phyloP scores from a whole-genome alignment of 2,329 filamentous ascomycete species.

The Xylaria sp. region DNA sequence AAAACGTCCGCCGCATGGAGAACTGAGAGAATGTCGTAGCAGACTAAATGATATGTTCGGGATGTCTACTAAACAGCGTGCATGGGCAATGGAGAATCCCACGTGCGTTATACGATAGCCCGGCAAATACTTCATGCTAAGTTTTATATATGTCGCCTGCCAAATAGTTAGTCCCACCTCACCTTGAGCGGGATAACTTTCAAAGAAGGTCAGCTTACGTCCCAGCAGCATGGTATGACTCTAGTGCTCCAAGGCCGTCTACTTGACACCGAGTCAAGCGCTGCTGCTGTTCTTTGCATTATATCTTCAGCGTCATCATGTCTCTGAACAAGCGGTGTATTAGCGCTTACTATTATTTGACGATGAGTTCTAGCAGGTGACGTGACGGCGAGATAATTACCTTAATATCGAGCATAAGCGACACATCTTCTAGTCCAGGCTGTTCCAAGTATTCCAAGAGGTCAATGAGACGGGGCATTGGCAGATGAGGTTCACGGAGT shows the following conservation, averaged over 20 bases:
- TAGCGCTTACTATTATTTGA: neutral
- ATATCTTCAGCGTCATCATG: slow-evolving; percentile 76
- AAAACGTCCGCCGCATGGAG: slow-evolving; percentile 74
- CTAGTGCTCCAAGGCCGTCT: slow-evolving; percentile 74
- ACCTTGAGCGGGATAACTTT: neutral
- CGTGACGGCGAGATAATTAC: slow-evolving; percentile 53
- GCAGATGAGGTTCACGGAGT: slow-evolving; percentile 70
- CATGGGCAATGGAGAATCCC: slow-evolving; percentile 72
- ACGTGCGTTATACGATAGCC: slow-evolving; percentile 74
- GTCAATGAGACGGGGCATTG: slow-evolving; percentile 79
- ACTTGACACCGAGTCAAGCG: slow-evolving; percentile 64
- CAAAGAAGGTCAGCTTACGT: slow-evolving; percentile 56
- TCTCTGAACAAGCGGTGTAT: slow-evolving; percentile 55
- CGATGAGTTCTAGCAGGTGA: neutral
- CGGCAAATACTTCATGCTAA: slow-evolving; percentile 70
- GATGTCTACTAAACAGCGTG: slow-evolving; percentile 72
- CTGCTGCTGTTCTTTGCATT: slow-evolving; percentile 73
- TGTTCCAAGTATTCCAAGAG: slow-evolving; percentile 76
- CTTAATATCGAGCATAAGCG: slow-evolving; percentile 91
- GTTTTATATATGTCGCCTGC: slow-evolving; percentile 73
- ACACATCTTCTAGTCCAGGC: slow-evolving; percentile 73
- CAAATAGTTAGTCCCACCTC: slow-evolving; percentile 1
- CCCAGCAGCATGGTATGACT: slow-evolving; percentile 85
- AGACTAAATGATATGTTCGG: slow-evolving; percentile 83
- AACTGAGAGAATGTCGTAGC: slow-evolving; percentile 73